Conservation (phyloP, 208 protist genomes). For the Endotrypanum monterogeii region DNA sequence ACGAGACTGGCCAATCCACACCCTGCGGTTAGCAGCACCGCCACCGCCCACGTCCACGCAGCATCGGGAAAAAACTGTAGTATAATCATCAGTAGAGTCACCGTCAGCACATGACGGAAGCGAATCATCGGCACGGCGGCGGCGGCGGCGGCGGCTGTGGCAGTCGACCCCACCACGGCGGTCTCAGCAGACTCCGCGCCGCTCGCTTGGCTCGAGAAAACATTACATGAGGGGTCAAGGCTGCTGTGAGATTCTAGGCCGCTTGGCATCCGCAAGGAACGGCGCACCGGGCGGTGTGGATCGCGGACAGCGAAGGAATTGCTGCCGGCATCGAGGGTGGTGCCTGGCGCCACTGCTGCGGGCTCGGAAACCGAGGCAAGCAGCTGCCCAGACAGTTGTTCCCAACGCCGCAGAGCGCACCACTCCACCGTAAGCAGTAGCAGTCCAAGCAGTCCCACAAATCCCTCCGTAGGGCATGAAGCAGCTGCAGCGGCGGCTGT, state of each 20-base stretch:
- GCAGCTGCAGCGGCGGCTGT: not conserved
- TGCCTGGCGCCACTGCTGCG: not conserved
- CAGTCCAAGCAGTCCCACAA: conserved; percentile 3
- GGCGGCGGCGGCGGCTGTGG: not conserved
- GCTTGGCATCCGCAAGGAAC: not conserved
- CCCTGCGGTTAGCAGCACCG: conserved; percentile 10
- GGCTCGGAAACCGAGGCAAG: not conserved
- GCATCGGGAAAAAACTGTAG: not conserved
- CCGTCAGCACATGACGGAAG: conserved; percentile 5
- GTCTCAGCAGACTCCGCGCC: not conserved
- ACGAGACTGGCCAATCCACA: conserved; percentile 12
- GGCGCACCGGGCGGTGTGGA: not conserved
- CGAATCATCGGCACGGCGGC: not conserved
- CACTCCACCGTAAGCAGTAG: not conserved
- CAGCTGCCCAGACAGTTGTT: not conserved
- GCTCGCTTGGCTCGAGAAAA: not conserved
- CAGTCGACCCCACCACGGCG: not conserved
- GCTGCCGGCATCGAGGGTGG: not conserved
- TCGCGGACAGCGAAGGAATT: not conserved
- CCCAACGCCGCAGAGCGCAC: not conserved
- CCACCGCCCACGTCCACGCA: conserved; percentile 18
- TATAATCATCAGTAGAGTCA: not conserved
- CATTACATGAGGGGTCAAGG: not conserved
- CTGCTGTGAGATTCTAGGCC: not conserved
- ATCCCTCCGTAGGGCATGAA: conserved; percentile 2